phyloP scores from a whole-genome alignment of 805 yeast genomes.

The Candida peoriensis region DNA sequence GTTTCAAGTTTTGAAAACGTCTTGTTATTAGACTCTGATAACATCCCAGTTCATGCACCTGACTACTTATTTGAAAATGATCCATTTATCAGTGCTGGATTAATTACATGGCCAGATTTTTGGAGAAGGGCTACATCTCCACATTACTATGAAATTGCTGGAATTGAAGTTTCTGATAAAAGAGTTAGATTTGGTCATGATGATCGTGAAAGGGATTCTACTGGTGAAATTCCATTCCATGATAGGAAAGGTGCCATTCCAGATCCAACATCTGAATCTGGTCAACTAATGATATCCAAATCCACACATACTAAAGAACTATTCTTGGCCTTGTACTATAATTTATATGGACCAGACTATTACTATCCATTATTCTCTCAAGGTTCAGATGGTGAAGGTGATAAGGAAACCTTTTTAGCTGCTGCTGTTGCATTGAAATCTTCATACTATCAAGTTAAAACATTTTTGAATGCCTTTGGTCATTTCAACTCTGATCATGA shows the following conservation, averaged over 20 bases:
- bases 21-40: conserved; percentile 68
- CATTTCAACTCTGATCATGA: conserved; percentile 35
- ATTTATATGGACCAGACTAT: conserved; percentile 54
- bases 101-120: conserved; percentile 78
- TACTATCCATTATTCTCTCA: conserved; percentile 54
- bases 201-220: conserved; percentile 29
- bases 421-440: conserved; percentile 53
- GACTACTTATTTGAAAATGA: conserved; percentile 52
- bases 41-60: conserved; percentile 62
- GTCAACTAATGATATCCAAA: conserved; percentile 57
- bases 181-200: conserved; percentile 35
- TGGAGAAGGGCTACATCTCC: conserved; percentile 86
- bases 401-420: conserved; percentile 59
- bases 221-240: conserved; percentile 41
- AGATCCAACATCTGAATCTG: conserved; percentile 59
- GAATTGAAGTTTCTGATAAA: conserved; percentile 38
- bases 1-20: conserved; percentile 73
- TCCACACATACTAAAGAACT: conserved; percentile 48
- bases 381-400: conserved; percentile 52
- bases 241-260: conserved; percentile 59
- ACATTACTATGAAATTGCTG: conserved; percentile 62
- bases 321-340: conserved; percentile 53
- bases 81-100: conserved; percentile 47
- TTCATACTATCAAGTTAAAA: conserved; percentile 56
- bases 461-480: conserved; percentile 51